phyloP scores from a whole-genome alignment of 768 basidiomycete species.

The Leccinum disarticulatum region DNA sequence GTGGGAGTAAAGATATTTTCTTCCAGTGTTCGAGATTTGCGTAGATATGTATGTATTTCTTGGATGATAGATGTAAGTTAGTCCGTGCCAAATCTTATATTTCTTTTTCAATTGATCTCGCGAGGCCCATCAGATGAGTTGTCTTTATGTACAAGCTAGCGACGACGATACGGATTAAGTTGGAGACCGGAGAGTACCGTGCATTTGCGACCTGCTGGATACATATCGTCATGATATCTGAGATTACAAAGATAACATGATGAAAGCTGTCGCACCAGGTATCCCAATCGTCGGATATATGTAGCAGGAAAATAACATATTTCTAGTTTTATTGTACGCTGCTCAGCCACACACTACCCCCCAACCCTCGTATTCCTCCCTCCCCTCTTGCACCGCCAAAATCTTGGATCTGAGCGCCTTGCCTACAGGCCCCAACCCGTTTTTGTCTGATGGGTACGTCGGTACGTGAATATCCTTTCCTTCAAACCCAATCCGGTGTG shows the following conservation, averaged over 20 bases:
- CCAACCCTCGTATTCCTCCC: slow-evolving; percentile 63
- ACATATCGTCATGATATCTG: too few species aligned
- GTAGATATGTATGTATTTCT: background rate
- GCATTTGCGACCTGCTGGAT: too few species aligned
- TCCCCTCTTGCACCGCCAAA: slow-evolving; percentile 76
- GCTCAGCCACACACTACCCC: slow-evolving; percentile 39
- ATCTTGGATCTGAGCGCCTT: slow-evolving; percentile 69
- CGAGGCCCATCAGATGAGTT: background rate
- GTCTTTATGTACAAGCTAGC: too few species aligned
- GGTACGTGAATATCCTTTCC: slow-evolving; percentile 65
- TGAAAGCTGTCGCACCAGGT: too few species aligned
- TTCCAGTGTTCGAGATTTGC: too few species aligned
- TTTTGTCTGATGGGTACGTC: slow-evolving; percentile 39
- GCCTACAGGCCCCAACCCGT: slow-evolving; percentile 56
- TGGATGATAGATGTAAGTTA: background rate
- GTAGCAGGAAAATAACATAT: too few species aligned
- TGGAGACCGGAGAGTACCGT: too few species aligned
- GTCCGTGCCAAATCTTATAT: background rate
- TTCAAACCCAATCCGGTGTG: slow-evolving; percentile 72
- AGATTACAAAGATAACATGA: too few species aligned
- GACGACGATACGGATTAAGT: too few species aligned
- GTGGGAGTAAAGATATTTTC: too few species aligned
- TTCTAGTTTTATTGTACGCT: background rate
- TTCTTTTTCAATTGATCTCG: background rate
- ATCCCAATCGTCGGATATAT: too few species aligned